phyloP scores from a whole-genome alignment of 176 grass and related monocot species.

The Hsuehochloa calcarea region DNA sequence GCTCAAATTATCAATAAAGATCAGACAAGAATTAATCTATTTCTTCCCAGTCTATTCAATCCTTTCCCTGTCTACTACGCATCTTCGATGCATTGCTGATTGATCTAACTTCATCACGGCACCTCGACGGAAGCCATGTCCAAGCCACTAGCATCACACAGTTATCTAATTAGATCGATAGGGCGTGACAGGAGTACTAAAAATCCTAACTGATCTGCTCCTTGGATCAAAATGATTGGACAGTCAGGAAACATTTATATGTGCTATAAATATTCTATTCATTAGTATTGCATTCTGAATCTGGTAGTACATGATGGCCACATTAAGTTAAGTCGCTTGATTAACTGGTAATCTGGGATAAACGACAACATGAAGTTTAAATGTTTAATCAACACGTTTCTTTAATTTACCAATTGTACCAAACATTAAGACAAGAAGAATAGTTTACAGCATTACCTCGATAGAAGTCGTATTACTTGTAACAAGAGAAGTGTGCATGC shows the following conservation, averaged over 20 bases:
- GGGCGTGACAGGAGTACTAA: neutral
- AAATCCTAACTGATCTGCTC: neutral
- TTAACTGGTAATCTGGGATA: neutral
- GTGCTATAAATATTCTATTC: neutral
- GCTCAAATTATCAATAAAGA: too few species aligned
- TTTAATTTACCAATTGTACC: neutral
- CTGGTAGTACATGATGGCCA: neutral
- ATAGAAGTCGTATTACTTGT: constrained; percentile 72
- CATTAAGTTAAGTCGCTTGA: neutral
- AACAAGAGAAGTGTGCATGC: constrained; percentile 65
- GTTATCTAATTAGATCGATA: too few species aligned
- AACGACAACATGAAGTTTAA: neutral
- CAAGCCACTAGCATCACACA: too few species aligned
- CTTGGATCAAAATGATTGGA: neutral
- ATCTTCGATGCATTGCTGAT: too few species aligned
- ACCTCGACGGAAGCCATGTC: too few species aligned
- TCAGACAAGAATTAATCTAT: too few species aligned
- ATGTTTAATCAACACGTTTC: neutral
- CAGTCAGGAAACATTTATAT: neutral
- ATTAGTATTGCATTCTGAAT: constrained; percentile 5
- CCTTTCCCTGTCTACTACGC: too few species aligned
- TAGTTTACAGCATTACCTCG: constrained; percentile 61
- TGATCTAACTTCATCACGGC: too few species aligned
- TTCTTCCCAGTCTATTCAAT: too few species aligned
- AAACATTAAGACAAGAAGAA: neutral